phyloP scores from a whole-genome alignment of 2,329 filamentous ascomycete species.

The Diaporthe vaccinii region DNA sequence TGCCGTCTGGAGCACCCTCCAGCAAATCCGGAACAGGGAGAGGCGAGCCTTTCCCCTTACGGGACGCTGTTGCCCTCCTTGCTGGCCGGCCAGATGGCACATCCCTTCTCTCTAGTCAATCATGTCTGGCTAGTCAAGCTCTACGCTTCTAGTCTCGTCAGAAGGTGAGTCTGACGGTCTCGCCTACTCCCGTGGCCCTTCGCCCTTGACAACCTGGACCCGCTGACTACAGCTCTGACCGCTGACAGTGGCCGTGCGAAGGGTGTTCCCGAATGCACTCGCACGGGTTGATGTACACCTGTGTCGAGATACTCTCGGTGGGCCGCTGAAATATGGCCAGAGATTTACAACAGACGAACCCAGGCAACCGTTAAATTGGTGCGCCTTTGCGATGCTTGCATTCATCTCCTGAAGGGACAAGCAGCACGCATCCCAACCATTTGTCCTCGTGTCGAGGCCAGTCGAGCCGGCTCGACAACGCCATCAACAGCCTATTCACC shows the following conservation, averaged over 20 bases:
- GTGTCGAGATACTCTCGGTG: constrained; percentile 10
- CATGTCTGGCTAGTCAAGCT: constrained; percentile 4
- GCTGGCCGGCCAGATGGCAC: constrained; percentile 2
- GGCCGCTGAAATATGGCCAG: constrained; percentile 16
- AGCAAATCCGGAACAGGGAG: constrained; percentile 8
- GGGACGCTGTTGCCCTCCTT: constrained; percentile 16
- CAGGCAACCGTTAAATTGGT: constrained; percentile 8
- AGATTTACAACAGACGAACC: constrained; percentile 26
- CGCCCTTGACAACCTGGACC: constrained; percentile 28
- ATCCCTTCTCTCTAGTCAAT: constrained; percentile 27
- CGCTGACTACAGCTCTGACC: constrained; percentile 8
- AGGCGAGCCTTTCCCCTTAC: constrained; percentile 22
- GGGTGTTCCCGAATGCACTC: constrained; percentile 28
- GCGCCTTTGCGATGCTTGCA: constrained; percentile 24
- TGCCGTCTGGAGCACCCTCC: neutral
- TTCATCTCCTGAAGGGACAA: constrained; percentile 3
- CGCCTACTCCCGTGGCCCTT: constrained; percentile 29
- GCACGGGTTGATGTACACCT: constrained; percentile 12
- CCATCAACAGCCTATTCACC: constrained; percentile 14
- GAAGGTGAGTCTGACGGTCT: constrained; percentile 23
- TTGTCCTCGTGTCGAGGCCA: constrained; percentile 3
- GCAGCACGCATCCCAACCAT: neutral
- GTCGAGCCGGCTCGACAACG: neutral
- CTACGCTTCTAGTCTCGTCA: constrained; percentile 13
- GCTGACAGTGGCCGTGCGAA: constrained; percentile 24